A percentile compares a stretch with the other conserved stretches of the same genome.
These are phyloP conservation scores for Cystobasidium slooffiae DNA, from an alignment of 1,284 basidiomycete genomes.

Conservation along the genomic window DNA sequence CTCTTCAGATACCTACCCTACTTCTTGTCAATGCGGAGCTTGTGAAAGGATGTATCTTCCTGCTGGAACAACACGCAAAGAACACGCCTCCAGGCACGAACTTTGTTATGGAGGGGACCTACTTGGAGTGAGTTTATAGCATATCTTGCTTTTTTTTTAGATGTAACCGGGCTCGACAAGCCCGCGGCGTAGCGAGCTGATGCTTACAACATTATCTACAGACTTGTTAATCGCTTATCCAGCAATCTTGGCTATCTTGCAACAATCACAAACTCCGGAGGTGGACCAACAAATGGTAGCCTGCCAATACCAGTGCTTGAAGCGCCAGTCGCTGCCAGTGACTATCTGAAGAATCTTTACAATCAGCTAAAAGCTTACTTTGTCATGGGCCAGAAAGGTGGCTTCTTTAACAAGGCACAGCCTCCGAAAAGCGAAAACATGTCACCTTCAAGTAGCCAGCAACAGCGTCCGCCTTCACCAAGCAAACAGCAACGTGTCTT, in stretches of 20 bases:
- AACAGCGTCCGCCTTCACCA: slow-evolving; percentile 3
- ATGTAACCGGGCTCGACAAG: not conserved
- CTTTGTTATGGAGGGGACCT: slow-evolving; percentile 31
- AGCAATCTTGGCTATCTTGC: slow-evolving; percentile 44
- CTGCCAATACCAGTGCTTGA: slow-evolving; percentile 24
- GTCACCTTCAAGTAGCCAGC: slow-evolving; percentile 11
- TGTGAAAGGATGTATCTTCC: slow-evolving; percentile 37
- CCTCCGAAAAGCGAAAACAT: slow-evolving; percentile 11
- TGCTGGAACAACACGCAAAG: slow-evolving; percentile 16
- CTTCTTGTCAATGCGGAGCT: slow-evolving; percentile 39
- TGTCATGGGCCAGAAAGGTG: slow-evolving; percentile 37
- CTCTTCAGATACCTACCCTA: slow-evolving; percentile 32
- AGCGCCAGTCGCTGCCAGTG: slow-evolving; percentile 16
- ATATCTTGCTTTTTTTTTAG: not conserved
- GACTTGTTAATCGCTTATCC: slow-evolving; percentile 36
- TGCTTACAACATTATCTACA: not conserved
- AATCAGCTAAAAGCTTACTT: slow-evolving; percentile 23
- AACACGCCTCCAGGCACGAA: not conserved
- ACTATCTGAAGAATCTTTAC: slow-evolving; percentile 22
- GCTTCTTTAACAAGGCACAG: slow-evolving; percentile 2
- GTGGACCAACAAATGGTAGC: slow-evolving; percentile 15
- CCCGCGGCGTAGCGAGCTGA: not conserved
- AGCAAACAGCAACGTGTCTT: slow-evolving; percentile 1
- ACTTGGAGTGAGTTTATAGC: slow-evolving; percentile 30
- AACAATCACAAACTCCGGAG: slow-evolving; percentile 12